Percentiles rank a stretch among this genome's conserved stretches.
Conservation (phyloP, 2,329 filamentous ascomycete genomes). For the Penicillium sclerotigenum region DNA sequence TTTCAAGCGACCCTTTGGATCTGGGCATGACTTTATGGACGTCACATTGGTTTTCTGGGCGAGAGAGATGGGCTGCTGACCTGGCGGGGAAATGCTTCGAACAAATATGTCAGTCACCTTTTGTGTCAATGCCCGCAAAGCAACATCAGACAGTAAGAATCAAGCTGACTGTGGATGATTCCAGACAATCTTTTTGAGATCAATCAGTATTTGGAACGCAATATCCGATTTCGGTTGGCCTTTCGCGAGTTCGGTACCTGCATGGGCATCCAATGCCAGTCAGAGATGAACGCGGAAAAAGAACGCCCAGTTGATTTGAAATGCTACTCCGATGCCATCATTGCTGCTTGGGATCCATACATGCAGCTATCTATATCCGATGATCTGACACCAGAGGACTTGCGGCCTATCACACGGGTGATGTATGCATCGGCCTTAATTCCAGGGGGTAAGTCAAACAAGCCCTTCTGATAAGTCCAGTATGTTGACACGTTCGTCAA, state of each 20-base stretch:
- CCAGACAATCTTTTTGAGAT: constrained; percentile 38
- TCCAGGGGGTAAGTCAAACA: constrained; percentile 50
- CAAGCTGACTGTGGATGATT: not conserved
- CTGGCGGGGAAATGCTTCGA: constrained; percentile 39
- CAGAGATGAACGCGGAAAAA: constrained; percentile 35
- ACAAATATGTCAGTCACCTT: constrained; percentile 33
- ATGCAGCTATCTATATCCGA: constrained; percentile 36
- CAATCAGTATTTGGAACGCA: constrained; percentile 35
- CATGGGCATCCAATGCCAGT: constrained; percentile 47
- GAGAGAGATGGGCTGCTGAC: constrained; percentile 49
- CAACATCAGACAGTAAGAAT: not conserved
- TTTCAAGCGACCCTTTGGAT: constrained; percentile 54
- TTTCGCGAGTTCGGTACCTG: constrained; percentile 57
- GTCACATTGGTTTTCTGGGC: constrained; percentile 49
- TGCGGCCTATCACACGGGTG: constrained; percentile 54
- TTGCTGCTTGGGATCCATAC: constrained; percentile 39
- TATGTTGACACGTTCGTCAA: not conserved
- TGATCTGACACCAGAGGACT: constrained; percentile 39
- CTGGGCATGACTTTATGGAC: constrained; percentile 61
- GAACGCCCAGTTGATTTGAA: constrained; percentile 31
- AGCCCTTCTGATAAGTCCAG: not conserved
- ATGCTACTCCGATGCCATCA: constrained; percentile 35
- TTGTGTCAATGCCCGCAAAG: not conserved
- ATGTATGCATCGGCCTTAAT: constrained; percentile 58
- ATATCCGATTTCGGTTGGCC: constrained; percentile 43